phyloP scores from a whole-genome alignment of 768 basidiomycete genomes.

The Russula griseocarnosa region DNA sequence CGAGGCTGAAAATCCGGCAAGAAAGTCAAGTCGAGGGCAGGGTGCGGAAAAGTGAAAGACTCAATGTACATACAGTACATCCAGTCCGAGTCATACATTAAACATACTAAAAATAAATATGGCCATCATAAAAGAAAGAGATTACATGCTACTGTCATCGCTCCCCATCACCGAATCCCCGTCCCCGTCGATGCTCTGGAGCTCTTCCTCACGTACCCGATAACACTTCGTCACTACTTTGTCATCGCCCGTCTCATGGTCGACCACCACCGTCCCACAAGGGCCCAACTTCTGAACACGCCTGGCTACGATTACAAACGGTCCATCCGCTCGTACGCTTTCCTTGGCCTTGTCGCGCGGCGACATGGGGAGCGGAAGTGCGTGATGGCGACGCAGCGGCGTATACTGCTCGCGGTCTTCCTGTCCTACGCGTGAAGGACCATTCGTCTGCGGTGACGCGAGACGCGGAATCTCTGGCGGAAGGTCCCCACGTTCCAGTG shows the following conservation, averaged over 20 bases:
- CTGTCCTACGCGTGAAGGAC: neutral
- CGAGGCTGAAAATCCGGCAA: no score
- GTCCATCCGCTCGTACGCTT: neutral
- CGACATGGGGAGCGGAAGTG: neutral
- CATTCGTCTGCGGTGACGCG: neutral
- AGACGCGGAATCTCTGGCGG: neutral
- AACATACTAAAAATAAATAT: neutral
- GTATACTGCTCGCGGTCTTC: neutral
- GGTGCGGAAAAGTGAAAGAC: no score
- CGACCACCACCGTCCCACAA: conserved; percentile 9
- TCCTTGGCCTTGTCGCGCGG: neutral
- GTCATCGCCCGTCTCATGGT: conserved; percentile 4
- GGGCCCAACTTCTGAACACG: conserved; percentile 12
- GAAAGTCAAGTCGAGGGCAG: no score
- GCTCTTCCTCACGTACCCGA: conserved; percentile 6
- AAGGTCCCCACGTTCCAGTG: neutral
- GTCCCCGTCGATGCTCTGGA: neutral
- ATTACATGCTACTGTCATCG: neutral
- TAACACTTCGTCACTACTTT: conserved; percentile 3
- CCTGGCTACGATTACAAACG: conserved; percentile 6
- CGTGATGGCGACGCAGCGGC: neutral
- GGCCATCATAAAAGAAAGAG: neutral
- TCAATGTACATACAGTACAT: neutral
- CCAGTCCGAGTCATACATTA: neutral
- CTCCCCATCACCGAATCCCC: conserved; percentile 6